phyloP scores from a whole-genome alignment of 768 basidiomycete species.

The Hortiboletus flavorubellus region DNA sequence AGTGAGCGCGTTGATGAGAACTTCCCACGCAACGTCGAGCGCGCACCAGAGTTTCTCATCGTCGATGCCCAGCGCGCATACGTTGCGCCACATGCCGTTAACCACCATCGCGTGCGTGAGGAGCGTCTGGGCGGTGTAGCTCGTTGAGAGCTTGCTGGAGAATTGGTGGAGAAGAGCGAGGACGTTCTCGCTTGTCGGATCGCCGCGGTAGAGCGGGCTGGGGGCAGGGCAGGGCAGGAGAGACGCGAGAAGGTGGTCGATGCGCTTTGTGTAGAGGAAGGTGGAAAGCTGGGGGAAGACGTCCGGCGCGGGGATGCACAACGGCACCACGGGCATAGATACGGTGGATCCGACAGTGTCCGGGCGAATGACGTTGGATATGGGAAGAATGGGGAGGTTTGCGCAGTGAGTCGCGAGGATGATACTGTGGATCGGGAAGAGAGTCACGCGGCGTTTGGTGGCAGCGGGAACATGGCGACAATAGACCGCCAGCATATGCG shows the following conservation, averaged over 20 bases:
- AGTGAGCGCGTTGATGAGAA: slow-evolving; percentile 41
- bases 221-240: slow-evolving; percentile 52
- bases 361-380: slow-evolving; percentile 12
- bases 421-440: slow-evolving; percentile 38
- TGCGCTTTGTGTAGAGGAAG: slow-evolving; percentile 68
- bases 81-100: slow-evolving; percentile 52
- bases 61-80: slow-evolving; percentile 46
- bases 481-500: slow-evolving; percentile 32
- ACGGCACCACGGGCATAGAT: slow-evolving; percentile 59
- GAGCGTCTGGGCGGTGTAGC: slow-evolving; percentile 24
- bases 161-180: slow-evolving; percentile 13
- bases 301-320: slow-evolving; percentile 67
- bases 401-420: slow-evolving; percentile 32
- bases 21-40: slow-evolving; percentile 49
- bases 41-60: slow-evolving; percentile 46
- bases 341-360: slow-evolving; percentile 18
- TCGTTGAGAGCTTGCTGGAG: slow-evolving; percentile 14
- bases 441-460: slow-evolving; percentile 30
- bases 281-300: slow-evolving; percentile 63
- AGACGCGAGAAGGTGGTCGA: slow-evolving; percentile 52
- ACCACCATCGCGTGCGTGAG: slow-evolving; percentile 35
- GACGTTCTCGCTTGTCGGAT: slow-evolving; percentile 20
- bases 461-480: slow-evolving; percentile 20
- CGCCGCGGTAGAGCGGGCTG: slow-evolving; percentile 20
- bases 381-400: slow-evolving; percentile 25